Evolutionary conservation across 257 asterid genomes (phyloP).

Genomic region (Solanum arcanum): DNA sequence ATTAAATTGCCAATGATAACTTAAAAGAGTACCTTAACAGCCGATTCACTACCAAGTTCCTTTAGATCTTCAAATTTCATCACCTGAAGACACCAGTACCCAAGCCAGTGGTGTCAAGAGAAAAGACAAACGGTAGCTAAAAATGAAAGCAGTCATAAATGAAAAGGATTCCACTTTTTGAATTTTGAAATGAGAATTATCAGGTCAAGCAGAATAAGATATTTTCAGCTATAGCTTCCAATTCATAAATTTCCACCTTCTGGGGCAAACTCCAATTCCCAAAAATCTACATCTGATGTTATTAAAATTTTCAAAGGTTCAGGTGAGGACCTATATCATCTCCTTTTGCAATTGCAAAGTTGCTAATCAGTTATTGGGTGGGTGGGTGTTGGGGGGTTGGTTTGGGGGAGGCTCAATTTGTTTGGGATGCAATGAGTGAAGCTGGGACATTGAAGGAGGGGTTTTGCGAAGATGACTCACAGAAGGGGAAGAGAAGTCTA

Average conservation of each 20-base stretch:
- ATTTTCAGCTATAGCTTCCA: neutral
- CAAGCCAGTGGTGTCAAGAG: neutral
- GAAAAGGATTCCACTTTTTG: neutral
- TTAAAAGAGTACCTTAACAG: constrained; percentile 62
- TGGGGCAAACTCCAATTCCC: neutral
- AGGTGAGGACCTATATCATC: neutral
- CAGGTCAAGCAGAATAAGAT: neutral
- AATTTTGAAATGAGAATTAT: neutral
- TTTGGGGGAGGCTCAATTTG: neutral
- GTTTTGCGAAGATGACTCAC: neutral
- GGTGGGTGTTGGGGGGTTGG: neutral
- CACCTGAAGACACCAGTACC: constrained; percentile 44
- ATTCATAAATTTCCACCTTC: neutral
- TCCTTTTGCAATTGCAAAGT: neutral
- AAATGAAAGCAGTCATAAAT: neutral
- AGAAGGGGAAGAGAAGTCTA: neutral
- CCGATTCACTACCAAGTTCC: constrained; percentile 84
- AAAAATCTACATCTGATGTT: neutral
- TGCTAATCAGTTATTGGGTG: neutral
- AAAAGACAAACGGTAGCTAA: neutral
- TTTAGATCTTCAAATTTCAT: constrained; percentile 95
- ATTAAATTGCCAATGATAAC: neutral
- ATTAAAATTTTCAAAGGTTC: neutral
- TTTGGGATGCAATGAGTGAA: neutral
- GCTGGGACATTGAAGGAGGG: neutral